phyloP scores from a whole-genome alignment of 495 filamentous ascomycete genomes.

The Hypoxylon perforatum region DNA sequence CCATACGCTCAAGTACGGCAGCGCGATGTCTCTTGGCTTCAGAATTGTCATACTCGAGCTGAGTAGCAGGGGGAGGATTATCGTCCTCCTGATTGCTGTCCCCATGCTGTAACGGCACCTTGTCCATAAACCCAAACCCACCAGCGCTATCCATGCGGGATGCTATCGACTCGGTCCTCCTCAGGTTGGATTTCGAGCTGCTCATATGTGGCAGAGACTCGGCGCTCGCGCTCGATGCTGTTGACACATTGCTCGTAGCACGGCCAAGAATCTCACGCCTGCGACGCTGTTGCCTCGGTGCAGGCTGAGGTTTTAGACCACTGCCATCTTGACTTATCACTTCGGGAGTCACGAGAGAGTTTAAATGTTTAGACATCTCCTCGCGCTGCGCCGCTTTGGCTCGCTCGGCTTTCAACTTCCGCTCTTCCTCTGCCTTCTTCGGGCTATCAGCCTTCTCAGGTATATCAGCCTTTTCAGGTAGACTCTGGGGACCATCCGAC shows the following conservation, averaged over 20 bases:
- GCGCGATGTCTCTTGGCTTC: slow-evolving; percentile 51
- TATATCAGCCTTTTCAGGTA: slow-evolving; percentile 25
- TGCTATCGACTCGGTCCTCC: slow-evolving; percentile 19
- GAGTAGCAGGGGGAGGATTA: slow-evolving; percentile 52
- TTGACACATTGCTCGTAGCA: slow-evolving; percentile 62
- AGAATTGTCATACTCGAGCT: slow-evolving; percentile 60
- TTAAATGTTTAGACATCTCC: slow-evolving; percentile 41
- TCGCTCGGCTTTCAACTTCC: slow-evolving; percentile 38
- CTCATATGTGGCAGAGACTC: slow-evolving; percentile 26
- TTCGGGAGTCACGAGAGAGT: slow-evolving; percentile 40
- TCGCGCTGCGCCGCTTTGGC: slow-evolving; percentile 35
- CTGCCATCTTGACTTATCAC: slow-evolving; percentile 26
- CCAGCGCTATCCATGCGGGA: slow-evolving; percentile 15
- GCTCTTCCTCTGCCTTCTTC: slow-evolving; percentile 29
- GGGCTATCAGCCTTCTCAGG: slow-evolving; percentile 30
- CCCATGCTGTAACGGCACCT: slow-evolving; percentile 30
- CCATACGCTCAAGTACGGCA: slow-evolving; percentile 49
- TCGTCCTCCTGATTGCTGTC: slow-evolving; percentile 11
- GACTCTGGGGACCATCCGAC: slow-evolving; percentile 27
- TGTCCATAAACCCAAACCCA: slow-evolving; percentile 27
- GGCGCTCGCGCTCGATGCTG: slow-evolving; percentile 47
- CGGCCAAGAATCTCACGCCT: slow-evolving; percentile 61
- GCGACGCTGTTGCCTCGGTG: slow-evolving; percentile 43
- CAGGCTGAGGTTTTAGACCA: slow-evolving; percentile 33
- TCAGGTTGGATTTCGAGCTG: slow-evolving; percentile 17